Conservation (phyloP, 2,329 filamentous ascomycete genomes). For the Leptographium radiaticola region DNA sequence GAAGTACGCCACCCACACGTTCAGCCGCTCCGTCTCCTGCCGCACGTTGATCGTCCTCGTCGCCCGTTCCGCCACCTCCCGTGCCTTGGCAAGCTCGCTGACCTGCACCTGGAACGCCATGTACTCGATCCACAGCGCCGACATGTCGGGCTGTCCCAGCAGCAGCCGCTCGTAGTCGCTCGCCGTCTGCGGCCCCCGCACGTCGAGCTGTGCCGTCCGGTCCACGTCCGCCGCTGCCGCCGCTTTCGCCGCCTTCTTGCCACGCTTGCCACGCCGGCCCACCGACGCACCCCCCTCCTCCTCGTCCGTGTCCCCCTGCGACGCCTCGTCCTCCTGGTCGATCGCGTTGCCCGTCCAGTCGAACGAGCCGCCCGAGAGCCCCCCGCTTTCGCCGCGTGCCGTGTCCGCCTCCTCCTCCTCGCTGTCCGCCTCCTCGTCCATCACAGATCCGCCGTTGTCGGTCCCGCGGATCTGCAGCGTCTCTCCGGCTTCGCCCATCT, state of each 20-base stretch:
- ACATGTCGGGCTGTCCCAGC: conserved; percentile 86
- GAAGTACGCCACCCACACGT: conserved; percentile 87
- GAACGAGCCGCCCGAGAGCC: conserved; percentile 60
- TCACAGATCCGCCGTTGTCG: conserved; percentile 20
- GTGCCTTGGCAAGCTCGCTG: conserved; percentile 75
- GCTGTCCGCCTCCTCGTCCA: conserved; percentile 7
- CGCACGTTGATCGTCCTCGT: conserved; percentile 82
- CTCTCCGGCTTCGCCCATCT: conserved; percentile 31
- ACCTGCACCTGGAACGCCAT: conserved; percentile 98
- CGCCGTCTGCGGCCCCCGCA: conserved; percentile 73
- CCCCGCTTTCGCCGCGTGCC: conserved; percentile 29
- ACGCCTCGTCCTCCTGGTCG: conserved; percentile 37
- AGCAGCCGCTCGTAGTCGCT: conserved; percentile 91
- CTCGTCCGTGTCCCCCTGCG: conserved; percentile 31
- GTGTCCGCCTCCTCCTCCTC: conserved; percentile 12
- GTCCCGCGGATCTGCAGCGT: conserved; percentile 30
- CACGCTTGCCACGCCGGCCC: conserved; percentile 33
- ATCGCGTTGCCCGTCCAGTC: conserved; percentile 72
- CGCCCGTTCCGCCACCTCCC: conserved; percentile 81
- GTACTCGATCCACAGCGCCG: conserved; percentile 86
- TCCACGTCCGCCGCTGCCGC: conserved; percentile 63
- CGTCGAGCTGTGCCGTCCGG: conserved; percentile 81
- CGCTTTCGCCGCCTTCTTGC: conserved; percentile 50
- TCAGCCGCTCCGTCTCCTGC: conserved; percentile 84
- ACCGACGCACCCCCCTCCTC: conserved; percentile 21